Base-by-base conservation (phyloP, 768 basidiomycete genomes). In the Lactifluus pinguis region DNA sequence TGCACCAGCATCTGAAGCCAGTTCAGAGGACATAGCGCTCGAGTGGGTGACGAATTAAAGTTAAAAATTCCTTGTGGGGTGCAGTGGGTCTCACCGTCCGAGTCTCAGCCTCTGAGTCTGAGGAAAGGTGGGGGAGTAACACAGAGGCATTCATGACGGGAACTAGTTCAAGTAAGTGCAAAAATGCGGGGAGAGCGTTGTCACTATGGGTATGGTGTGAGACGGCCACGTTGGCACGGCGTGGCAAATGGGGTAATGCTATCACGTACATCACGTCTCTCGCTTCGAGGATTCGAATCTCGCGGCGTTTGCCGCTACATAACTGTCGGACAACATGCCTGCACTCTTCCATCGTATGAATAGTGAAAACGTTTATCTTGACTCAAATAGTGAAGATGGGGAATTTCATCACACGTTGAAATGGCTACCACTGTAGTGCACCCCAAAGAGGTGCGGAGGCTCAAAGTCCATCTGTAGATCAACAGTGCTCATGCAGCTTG, bases 111-210 rank as follows among this genome's bases (percentile, higher is more conserved):
- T 53, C 39, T 19, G 34, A 29, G 38, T 53, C 39, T 19, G 34
- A 29, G 30, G 39, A 32, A 58, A 42, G 32, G 21, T 44, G 25
- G n/a, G 52, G 56, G 34, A 25, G 32, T 6, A 34, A 32, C 49
- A 6, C 32, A 39, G 32, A 30, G 21, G 21, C 47, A 62, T 53
- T 25, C 52, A 53, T 4, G 29, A 21, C 32, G 19, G 34, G 14
- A 38, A 47, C 34, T 42, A 51, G 61, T 62, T 62, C 52, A 62
- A 62, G 57, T 62, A 62, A 49, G 56, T 49, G 9, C 17, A 14
- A 53, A 53, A 58, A 62, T 62, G 51, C 58, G 47, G 57, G 51
- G 17, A 36, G 54, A 62, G 49, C 61, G 61, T 62, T 62, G 56
- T 41, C 38, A 52, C 47, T 41, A 47, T 38, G 49, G 36, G 45